These are phyloP conservation scores for Plectosphaerella plurivora DNA, from an alignment of 2,329 filamentous ascomycete species.

Conservation along the genomic window DNA sequence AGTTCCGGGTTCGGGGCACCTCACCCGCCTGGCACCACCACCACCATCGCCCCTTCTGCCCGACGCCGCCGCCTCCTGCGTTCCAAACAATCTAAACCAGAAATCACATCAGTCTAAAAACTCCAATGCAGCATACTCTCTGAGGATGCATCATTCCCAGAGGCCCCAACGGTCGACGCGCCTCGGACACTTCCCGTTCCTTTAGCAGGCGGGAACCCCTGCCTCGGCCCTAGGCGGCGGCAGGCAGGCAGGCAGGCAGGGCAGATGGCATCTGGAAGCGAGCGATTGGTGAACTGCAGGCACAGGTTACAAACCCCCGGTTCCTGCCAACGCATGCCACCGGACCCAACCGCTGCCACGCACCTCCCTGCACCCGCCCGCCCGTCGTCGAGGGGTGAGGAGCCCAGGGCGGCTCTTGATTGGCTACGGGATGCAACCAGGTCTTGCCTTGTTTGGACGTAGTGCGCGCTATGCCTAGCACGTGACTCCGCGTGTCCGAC, in stretches of 20 bases:
- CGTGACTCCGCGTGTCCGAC: neutral
- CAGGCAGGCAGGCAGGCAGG: neutral
- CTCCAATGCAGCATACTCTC: too few relatives aligned
- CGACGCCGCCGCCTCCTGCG: too few relatives aligned
- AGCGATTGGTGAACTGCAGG: neutral
- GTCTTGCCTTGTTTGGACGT: too few relatives aligned
- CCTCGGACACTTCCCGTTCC: too few relatives aligned
- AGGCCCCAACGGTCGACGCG: too few relatives aligned
- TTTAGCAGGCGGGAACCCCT: neutral
- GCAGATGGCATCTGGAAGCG: too few relatives aligned
- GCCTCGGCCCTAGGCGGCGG: neutral
- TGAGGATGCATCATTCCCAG: too few relatives aligned
- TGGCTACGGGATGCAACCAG: neutral
- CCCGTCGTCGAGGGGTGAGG: neutral
- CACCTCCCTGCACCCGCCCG: neutral
- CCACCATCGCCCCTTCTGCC: too few relatives aligned
- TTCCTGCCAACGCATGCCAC: conserved; percentile 3
- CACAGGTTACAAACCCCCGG: neutral
- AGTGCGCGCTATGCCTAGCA: neutral
- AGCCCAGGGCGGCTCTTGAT: neutral
- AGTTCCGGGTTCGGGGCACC: neutral
- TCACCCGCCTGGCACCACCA: too few relatives aligned
- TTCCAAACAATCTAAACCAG: too few relatives aligned
- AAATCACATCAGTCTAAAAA: too few relatives aligned
- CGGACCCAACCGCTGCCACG: neutral